These are phyloP conservation scores for Macrophomina phaseolina DNA, from an alignment of 2,329 filamentous ascomycete species.

Conservation along the genomic window DNA sequence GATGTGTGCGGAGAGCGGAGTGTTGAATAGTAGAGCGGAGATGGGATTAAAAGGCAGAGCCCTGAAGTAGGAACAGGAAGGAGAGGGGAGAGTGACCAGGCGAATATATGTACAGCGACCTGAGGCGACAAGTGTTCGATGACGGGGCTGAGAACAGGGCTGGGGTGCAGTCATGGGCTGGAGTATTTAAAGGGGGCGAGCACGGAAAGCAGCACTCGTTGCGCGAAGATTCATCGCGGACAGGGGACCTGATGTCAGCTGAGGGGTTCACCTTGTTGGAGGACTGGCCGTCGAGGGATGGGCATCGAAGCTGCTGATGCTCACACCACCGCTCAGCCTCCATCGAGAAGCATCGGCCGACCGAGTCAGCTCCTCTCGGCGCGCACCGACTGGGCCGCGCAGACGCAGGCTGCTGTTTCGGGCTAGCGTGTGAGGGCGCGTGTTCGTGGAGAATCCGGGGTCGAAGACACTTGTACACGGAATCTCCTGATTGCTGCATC, in stretches of 20 bases:
- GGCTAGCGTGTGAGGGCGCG: neutral
- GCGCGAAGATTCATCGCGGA: neutral
- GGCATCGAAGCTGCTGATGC: conserved; percentile 21
- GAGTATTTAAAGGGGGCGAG: conserved; percentile 11
- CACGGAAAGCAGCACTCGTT: neutral
- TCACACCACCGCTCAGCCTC: conserved; percentile 10
- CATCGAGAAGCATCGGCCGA: conserved; percentile 1
- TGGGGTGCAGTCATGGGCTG: neutral
- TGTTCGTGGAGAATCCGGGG: conserved; percentile 20
- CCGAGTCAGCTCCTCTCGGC: conserved; percentile 20
- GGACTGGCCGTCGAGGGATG: neutral
- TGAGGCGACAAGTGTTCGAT: conserved; percentile 9
- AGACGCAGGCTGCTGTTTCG: neutral
- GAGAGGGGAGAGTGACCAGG: neutral
- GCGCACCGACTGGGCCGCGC: conserved; percentile 10
- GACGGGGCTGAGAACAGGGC: neutral
- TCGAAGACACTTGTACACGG: neutral
- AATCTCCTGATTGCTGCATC: neutral
- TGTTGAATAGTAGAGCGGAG: neutral
- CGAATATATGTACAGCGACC: conserved; percentile 1
- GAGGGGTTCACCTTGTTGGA: neutral
- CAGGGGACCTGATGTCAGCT: conserved; percentile 12
- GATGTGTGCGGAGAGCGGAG: neutral
- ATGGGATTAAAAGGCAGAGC: neutral
- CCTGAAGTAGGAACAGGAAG: conserved; percentile 16